Conservation (phyloP, 2,329 filamentous ascomycete species). For the Epicoccum sorghinum region DNA sequence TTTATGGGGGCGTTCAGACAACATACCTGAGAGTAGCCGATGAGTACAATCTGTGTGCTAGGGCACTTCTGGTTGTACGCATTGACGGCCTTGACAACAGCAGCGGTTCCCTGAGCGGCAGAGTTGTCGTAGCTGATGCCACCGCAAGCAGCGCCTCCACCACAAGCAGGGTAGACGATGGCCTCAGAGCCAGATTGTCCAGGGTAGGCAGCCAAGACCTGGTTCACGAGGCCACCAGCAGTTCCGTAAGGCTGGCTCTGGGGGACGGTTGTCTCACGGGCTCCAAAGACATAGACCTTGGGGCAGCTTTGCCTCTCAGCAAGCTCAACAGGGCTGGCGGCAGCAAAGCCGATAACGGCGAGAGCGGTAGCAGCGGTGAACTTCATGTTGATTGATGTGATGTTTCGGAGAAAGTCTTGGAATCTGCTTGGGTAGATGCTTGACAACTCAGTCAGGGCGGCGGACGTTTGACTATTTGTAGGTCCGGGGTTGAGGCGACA, state of each 20-base stretch:
- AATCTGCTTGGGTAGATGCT: conserved; percentile 14
- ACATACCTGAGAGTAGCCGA: conserved; percentile 67
- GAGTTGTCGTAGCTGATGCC: conserved; percentile 66
- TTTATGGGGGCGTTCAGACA: neutral
- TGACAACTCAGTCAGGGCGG: conserved; percentile 22
- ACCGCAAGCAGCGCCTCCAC: conserved; percentile 64
- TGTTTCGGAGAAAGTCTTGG: conserved; percentile 7
- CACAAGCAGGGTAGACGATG: conserved; percentile 63
- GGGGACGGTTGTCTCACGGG: conserved; percentile 51
- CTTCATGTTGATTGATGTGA: conserved; percentile 36
- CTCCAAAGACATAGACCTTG: conserved; percentile 53
- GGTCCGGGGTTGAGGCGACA: neutral
- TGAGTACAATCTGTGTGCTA: conserved; percentile 62
- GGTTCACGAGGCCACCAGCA: conserved; percentile 49
- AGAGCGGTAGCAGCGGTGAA: conserved; percentile 38
- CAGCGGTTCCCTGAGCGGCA: conserved; percentile 62
- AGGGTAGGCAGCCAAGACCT: conserved; percentile 48
- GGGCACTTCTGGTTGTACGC: conserved; percentile 64
- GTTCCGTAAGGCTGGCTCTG: conserved; percentile 50
- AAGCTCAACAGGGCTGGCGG: conserved; percentile 45
- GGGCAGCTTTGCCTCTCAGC: conserved; percentile 48
- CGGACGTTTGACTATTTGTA: conserved; percentile 26
- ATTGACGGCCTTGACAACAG: conserved; percentile 66
- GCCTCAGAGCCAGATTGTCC: conserved; percentile 49
- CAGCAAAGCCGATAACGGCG: conserved; percentile 38